phyloP scores from a whole-genome alignment of 2,329 filamentous ascomycete genomes.

The Neofusicoccum cordaticola region DNA sequence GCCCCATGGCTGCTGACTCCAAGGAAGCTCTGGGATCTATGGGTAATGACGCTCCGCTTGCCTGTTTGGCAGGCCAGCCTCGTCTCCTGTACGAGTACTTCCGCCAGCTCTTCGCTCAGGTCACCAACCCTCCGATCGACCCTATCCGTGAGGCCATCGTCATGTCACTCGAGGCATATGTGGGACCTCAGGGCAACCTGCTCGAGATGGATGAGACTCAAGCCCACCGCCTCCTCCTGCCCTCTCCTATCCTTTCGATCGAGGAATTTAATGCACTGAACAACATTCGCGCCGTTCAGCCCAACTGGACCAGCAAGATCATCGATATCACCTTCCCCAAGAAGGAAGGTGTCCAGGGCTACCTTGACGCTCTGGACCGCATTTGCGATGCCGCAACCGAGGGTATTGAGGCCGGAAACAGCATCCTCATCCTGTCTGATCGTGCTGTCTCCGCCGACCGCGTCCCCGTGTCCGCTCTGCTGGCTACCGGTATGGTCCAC shows the following conservation, averaged over 20 bases:
- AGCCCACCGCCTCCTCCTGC: constrained; percentile 79
- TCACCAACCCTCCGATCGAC: constrained; percentile 96
- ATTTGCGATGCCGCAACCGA: constrained; percentile 84
- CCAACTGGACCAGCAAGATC: constrained; percentile 80
- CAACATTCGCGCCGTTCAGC: constrained; percentile 69
- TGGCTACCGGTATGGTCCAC: constrained; percentile 91
- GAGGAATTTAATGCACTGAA: constrained; percentile 86
- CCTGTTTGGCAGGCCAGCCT: constrained; percentile 85
- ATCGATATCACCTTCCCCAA: constrained; percentile 96
- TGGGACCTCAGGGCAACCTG: constrained; percentile 92
- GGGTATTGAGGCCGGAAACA: constrained; percentile 78
- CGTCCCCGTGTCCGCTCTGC: constrained; percentile 78
- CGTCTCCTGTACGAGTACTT: constrained; percentile 94
- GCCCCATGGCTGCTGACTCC: constrained; percentile 94
- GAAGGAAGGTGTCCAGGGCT: constrained; percentile 75
- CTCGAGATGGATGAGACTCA: constrained; percentile 90
- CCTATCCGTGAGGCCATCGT: constrained; percentile 96
- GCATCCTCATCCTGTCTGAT: constrained; percentile 85
- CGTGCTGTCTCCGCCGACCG: constrained; percentile 79
- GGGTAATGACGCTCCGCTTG: constrained; percentile 93
- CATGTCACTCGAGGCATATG: constrained; percentile 96
- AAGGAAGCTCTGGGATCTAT: constrained; percentile 97
- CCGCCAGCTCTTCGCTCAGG: constrained; percentile 94
- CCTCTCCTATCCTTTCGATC: constrained; percentile 84
- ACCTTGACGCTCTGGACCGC: constrained; percentile 79